Conservation (phyloP, 768 basidiomycete genomes). For the Lactifluus volemus region DNA sequence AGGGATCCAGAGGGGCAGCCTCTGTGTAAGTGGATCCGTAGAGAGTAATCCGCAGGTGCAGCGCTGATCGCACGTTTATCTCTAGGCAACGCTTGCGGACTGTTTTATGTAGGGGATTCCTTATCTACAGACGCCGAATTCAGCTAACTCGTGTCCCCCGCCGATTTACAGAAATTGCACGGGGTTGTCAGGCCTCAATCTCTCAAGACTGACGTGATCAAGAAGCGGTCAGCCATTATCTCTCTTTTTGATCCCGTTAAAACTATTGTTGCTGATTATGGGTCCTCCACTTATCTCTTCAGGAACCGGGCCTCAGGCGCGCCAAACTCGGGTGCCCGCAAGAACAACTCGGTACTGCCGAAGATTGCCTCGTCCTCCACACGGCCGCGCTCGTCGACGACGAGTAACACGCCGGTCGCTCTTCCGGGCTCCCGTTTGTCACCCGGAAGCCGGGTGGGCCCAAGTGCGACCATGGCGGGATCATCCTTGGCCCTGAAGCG, state of each 20-base stretch:
- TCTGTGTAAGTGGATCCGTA: slow-evolving; percentile 49
- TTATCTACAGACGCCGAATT: slow-evolving; percentile 13
- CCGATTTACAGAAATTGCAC: slow-evolving; percentile 69
- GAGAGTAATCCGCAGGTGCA: slow-evolving; percentile 15
- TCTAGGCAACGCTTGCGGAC: slow-evolving; percentile 80
- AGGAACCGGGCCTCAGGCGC: slow-evolving; percentile 80
- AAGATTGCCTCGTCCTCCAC: slow-evolving; percentile 70
- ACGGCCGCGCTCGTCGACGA: slow-evolving; percentile 64
- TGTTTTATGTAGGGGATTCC: slow-evolving; percentile 71
- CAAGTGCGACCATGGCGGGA: slow-evolving; percentile 21
- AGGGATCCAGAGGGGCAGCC: slow-evolving; percentile 90
- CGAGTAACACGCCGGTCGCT: slow-evolving; percentile 45
- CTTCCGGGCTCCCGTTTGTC: slow-evolving; percentile 34
- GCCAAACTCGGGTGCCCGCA: slow-evolving; percentile 56
- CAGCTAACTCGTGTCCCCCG: slow-evolving; percentile 5
- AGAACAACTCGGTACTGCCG: slow-evolving; percentile 48
- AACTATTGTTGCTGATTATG: slow-evolving; percentile 7
- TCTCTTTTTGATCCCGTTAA: neutral
- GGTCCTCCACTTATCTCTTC: slow-evolving; percentile 9
- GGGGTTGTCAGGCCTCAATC: slow-evolving; percentile 91
- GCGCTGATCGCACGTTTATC: slow-evolving; percentile 14
- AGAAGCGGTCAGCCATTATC: slow-evolving; percentile 62
- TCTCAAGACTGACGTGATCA: slow-evolving; percentile 94
- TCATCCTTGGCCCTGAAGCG: slow-evolving; percentile 53
- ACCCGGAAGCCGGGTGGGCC: slow-evolving; percentile 27